Evolutionary conservation across 1,284 basidiomycete species (phyloP), one percentile per base, ranked within the genome.

Genomic region (Trametes sp.): DNA sequence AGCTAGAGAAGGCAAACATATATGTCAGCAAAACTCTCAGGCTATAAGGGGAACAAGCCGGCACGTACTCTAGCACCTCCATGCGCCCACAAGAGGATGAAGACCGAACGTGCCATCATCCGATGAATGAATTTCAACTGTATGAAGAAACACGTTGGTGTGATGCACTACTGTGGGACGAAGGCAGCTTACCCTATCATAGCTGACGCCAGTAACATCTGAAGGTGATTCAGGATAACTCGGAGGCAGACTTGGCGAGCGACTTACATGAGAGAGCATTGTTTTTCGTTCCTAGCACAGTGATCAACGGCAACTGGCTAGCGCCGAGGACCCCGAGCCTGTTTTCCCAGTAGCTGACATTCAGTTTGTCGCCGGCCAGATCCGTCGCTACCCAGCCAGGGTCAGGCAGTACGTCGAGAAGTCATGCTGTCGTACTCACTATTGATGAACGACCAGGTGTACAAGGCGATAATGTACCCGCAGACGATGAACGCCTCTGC

Each of bases 261-360:
- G 8, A 76, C 85, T 61, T 57, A 87, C 86, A 78, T 4, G 86
- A 83, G 6, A 91, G 76, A 23, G 85, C 59, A 57, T 89, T 90
- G 71, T 91, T 88, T 71, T 86, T 87, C 51, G 84, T 86, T 0
- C 86, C 87, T 13, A 91, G 81, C 2, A 80, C 86, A 0, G 84
- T 81, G 65, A 90, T 80, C n/a, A 91, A 74, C 0, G 87, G 85
- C 1, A 88, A 70, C 69, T 91, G 89, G n/a, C 80, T 79, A 1
- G 81, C 76, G 1, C 83, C 86, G 19, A 89, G 76, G 44, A 75
- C 71, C 0, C 78, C 85, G 0, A 84, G 81, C 41, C 84, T 79
- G 63, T 83, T 82, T 8, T 79, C 77, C 77, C 81, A 87, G 65
- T 79, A 81, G 8, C 59, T 66, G 0, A 79, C 66, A 56, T 82